Evolutionary conservation across 2,329 filamentous ascomycete genomes (phyloP).

Genomic region (Xylariaceae sp.): DNA sequence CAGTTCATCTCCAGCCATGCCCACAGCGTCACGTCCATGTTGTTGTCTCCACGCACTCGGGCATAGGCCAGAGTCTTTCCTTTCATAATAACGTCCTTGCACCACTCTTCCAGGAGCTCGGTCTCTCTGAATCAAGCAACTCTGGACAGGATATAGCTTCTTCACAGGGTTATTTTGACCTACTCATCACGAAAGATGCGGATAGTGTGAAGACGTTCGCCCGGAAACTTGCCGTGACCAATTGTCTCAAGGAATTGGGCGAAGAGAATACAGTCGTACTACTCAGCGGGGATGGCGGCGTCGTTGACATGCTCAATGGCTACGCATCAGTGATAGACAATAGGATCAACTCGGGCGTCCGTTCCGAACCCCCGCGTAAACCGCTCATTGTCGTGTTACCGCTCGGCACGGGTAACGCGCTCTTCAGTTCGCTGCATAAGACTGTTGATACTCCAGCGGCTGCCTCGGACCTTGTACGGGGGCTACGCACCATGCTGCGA

Average conservation of each 20-base stretch:
- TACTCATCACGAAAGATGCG: constrained; percentile 59
- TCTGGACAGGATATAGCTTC: constrained; percentile 6
- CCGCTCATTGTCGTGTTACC: constrained; percentile 52
- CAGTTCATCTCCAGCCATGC: constrained; percentile 33
- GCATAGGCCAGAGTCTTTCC: constrained; percentile 49
- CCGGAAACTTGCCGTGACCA: constrained; percentile 31
- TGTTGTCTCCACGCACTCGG: constrained; percentile 63
- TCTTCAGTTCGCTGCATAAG: constrained; percentile 58
- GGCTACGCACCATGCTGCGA: constrained; percentile 54
- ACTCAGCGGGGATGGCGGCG: constrained; percentile 80
- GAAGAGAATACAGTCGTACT: constrained; percentile 61
- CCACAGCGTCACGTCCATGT: constrained; percentile 47
- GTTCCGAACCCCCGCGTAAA: constrained; percentile 7
- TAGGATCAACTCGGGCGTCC: background rate
- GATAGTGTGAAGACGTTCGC: constrained; percentile 63
- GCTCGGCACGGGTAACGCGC: constrained; percentile 60
- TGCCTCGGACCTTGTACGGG: constrained; percentile 43
- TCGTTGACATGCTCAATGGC: constrained; percentile 76
- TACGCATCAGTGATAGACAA: constrained; percentile 23
- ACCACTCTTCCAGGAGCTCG: constrained; percentile 48
- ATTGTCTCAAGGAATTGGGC: background rate
- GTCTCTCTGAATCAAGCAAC: constrained; percentile 29
- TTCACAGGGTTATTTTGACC: constrained; percentile 36
- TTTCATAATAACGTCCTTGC: constrained; percentile 53
- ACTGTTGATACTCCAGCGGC: constrained; percentile 43